Conservation (phyloP, 2,329 filamentous ascomycete species). For the Akanthomyces dipterigenus region DNA sequence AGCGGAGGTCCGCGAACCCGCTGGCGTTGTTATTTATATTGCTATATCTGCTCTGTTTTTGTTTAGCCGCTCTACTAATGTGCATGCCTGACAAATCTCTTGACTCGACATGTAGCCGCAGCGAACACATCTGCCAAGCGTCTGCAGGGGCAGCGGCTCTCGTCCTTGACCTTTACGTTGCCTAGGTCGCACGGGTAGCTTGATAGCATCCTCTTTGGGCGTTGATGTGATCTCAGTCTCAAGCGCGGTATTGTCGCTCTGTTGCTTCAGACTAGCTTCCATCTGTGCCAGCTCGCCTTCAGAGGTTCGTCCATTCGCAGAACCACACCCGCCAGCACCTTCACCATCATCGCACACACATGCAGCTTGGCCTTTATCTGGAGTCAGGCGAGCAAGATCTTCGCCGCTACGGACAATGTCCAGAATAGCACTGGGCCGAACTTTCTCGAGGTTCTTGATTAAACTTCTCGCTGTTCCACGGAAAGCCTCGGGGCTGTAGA, state of each 20-base stretch:
- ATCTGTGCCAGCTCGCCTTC: conserved; percentile 77
- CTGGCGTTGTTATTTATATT: conserved; percentile 32
- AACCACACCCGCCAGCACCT: conserved; percentile 63
- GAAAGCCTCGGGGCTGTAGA: conserved; percentile 96
- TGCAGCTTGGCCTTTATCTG: conserved; percentile 29
- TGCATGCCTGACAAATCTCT: conserved; percentile 87
- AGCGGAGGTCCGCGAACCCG: neutral
- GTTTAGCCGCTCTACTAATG: conserved; percentile 82
- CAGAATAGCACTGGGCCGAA: conserved; percentile 87
- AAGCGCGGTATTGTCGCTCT: conserved; percentile 17
- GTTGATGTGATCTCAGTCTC: conserved; percentile 28
- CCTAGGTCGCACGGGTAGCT: conserved; percentile 27
- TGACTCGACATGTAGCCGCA: conserved; percentile 97
- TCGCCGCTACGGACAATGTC: conserved; percentile 94
- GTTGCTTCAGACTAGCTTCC: conserved; percentile 46
- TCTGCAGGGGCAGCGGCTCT: conserved; percentile 46
- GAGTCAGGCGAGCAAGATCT: conserved; percentile 78
- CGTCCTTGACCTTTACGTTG: conserved; percentile 21
- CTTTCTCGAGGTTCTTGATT: conserved; percentile 91
- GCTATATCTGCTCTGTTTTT: conserved; percentile 60
- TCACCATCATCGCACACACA: conserved; percentile 32
- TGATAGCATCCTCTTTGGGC: conserved; percentile 22
- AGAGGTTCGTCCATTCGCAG: conserved; percentile 52
- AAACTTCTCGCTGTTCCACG: conserved; percentile 82
- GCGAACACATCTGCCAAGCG: conserved; percentile 73